Evolutionary conservation across 352 stramenopile genomes (phyloP), one percentile per base, ranked within the genome.

Genomic region (Phytophthora pinifolia): DNA sequence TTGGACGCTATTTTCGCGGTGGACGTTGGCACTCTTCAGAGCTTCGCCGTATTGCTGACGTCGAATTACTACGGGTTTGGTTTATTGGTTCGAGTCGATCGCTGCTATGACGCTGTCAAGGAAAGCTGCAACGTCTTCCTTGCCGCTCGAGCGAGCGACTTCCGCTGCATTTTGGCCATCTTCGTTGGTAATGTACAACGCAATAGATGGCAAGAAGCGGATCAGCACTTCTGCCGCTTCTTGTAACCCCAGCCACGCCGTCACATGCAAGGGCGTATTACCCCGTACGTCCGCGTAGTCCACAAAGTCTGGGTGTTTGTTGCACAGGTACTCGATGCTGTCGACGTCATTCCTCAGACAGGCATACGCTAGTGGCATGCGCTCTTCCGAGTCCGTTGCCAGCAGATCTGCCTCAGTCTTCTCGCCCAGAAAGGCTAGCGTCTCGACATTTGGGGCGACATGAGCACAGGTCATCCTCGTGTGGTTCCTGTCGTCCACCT

Each of bases 181-280:
- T 27, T 72, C 62, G 37, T 91, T 89, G 1, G 66, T 76, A 38
- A 83, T 46, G 27, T 74, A 79, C 2, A 89, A 54, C 12, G 80
- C 76, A 17, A 86, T 79, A 0, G 38, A 41, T 6, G 76, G 68
- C 2, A 86, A 38, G 52, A 65, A 72, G 30, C 43, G 44, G 2
- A 86, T 25, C 1, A 92, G 49, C 9, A 74, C 50, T 14, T 65
- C 27, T 5, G 72, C 59, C 1, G 72, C 63, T 4, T 70, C 44
- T 9, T 63, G 14, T 0, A 67, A 65, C 0, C 79, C 81, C 8
- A 74, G 54, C 62, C 70, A 83, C 12, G 76, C 74, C 2, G 76
- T 65, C 33, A 86, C 64, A 36, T 92, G 79, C 51, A 89, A 48
- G 39, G 76, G 76, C 22, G 79, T 89, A 34, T 89, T 85, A n/a